A percentile compares a stretch with the other conserved stretches of the same genome.
phyloP scores from a whole-genome alignment of 1,284 basidiomycete species.

The Ceratobasidium sp. region DNA sequence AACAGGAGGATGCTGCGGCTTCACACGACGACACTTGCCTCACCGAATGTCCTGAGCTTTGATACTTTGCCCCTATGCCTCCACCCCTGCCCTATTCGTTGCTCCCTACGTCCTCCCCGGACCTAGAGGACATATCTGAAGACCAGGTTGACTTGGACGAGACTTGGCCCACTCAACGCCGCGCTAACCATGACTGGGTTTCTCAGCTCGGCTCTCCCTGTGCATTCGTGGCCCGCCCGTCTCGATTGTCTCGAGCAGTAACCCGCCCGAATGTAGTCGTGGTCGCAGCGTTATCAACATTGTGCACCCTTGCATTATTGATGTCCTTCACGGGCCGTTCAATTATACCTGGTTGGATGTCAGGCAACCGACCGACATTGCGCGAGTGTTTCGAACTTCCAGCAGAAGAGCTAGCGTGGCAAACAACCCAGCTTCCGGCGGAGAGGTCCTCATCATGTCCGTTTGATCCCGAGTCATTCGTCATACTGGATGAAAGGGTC shows the following conservation, averaged over 20 bases:
- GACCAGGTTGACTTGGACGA: neutral
- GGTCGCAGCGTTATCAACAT: conserved; percentile 5
- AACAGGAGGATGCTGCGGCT: neutral
- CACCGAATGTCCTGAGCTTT: neutral
- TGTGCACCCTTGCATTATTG: neutral
- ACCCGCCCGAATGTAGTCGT: neutral
- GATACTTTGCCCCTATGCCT: neutral
- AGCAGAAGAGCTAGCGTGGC: conserved; percentile 25
- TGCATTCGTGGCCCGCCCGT: neutral
- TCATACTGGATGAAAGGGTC: neutral
- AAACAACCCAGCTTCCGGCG: conserved; percentile 23
- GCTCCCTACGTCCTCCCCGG: conserved; percentile 3
- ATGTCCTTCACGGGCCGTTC: neutral
- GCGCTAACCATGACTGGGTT: neutral
- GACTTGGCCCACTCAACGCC: neutral
- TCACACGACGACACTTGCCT: neutral
- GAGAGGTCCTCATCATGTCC: conserved; percentile 19
- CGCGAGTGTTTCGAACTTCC: conserved; percentile 33
- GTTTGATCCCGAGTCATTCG: conserved; percentile 24
- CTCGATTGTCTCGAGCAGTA: neutral
- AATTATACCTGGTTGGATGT: neutral
- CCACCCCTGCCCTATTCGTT: conserved; percentile 5
- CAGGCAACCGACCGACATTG: neutral
- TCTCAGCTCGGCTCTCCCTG: neutral
- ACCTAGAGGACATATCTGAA: neutral